phyloP scores from a whole-genome alignment of 1,284 basidiomycete species.

The Phenoliferia sp. region DNA sequence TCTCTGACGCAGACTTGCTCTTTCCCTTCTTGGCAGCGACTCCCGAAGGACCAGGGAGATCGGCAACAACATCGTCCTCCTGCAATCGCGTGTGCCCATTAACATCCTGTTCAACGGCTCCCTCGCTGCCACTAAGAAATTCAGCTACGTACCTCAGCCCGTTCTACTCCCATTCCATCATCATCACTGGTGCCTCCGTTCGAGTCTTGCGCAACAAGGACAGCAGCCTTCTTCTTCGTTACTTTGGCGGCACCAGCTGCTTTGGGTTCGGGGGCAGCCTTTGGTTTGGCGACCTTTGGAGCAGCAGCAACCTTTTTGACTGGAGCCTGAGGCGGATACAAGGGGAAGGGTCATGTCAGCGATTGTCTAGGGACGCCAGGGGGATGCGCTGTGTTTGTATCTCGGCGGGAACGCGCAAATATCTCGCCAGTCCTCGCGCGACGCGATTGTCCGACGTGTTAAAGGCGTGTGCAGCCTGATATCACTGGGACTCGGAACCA shows the following conservation, averaged over 20 bases:
- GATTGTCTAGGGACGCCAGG: too few relatives aligned
- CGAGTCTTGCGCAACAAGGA: conserved; percentile 57
- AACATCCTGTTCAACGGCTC: not conserved
- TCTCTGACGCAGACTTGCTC: conserved; percentile 35
- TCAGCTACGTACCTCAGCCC: conserved; percentile 1
- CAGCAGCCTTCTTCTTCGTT: conserved; percentile 60
- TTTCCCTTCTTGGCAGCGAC: conserved; percentile 16
- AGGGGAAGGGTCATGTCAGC: too few relatives aligned
- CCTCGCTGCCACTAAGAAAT: not conserved
- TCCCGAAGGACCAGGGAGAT: not conserved
- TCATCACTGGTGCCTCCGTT: conserved; percentile 40
- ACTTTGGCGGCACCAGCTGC: conserved; percentile 43
- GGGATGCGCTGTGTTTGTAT: too few relatives aligned
- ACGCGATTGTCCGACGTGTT: too few relatives aligned
- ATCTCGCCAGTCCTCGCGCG: too few relatives aligned
- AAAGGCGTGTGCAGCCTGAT: too few relatives aligned
- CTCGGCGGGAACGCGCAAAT: too few relatives aligned
- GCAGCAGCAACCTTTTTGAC: not conserved
- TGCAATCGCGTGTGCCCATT: not conserved
- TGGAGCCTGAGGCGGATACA: too few relatives aligned
- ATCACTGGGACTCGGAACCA: too few relatives aligned
- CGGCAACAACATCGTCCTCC: not conserved
- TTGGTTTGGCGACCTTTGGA: conserved; percentile 27
- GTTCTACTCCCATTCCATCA: conserved; percentile 48
- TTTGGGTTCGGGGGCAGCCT: conserved; percentile 49